Evolutionary conservation across 768 basidiomycete species (phyloP).

Genomic region (Hebeloma cylindrosporum): DNA sequence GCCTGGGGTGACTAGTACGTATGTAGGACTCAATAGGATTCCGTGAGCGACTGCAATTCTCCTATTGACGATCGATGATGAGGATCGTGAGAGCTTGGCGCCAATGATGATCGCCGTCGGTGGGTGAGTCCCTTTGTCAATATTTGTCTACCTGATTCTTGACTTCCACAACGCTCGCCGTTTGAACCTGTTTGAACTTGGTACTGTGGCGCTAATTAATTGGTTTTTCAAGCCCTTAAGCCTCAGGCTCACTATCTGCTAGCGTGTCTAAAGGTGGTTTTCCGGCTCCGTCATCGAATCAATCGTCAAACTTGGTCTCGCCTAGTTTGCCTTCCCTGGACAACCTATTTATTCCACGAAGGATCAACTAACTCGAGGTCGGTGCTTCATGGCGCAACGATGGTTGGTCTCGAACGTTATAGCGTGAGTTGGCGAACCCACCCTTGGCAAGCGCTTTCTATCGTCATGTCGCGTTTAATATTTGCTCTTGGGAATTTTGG

Average conservation of each 20-base stretch:
- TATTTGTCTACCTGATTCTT: too few relatives aligned
- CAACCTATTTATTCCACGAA: conserved; percentile 57
- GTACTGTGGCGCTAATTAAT: too few relatives aligned
- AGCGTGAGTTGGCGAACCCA: conserved; percentile 79
- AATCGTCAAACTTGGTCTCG: conserved; percentile 75
- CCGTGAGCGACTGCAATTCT: too few relatives aligned
- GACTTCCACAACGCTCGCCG: too few relatives aligned
- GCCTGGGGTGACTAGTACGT: too few relatives aligned
- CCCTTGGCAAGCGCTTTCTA: conserved; percentile 77
- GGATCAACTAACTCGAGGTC: conserved; percentile 34
- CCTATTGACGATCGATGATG: too few relatives aligned
- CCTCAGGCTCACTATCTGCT: conserved; percentile 69
- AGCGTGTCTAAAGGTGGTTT: conserved; percentile 61
- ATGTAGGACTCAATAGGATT: too few relatives aligned
- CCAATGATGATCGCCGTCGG: too few relatives aligned
- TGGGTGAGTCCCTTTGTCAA: too few relatives aligned
- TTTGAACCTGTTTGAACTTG: too few relatives aligned
- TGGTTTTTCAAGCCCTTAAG: conserved; percentile 73
- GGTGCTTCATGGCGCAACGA: conserved; percentile 76
- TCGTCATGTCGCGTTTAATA: conserved; percentile 16
- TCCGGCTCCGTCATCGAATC: conserved; percentile 48
- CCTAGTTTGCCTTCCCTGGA: conserved; percentile 66
- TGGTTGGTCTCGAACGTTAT: conserved; percentile 63
- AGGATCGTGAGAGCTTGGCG: too few relatives aligned
- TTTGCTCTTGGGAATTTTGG: conserved; percentile 36